Percentiles rank a stretch among this genome's conserved stretches.
phyloP scores from a whole-genome alignment of 163 green algal species.

The Trebouxiophyceae sp. region DNA sequence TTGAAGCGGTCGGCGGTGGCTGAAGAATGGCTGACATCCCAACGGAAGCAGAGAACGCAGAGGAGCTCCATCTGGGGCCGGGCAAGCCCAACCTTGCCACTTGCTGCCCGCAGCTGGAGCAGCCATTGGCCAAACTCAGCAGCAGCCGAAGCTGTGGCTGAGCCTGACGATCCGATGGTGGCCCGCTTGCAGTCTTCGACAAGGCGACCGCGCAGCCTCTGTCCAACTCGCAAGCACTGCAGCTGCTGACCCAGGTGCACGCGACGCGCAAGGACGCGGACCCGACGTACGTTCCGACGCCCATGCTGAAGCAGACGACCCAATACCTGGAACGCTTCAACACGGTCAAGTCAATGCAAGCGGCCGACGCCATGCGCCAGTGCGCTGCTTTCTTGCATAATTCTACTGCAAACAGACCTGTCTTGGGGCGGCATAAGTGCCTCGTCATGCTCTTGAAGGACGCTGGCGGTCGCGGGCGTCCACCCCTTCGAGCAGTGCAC shows the following conservation, averaged over 20 bases:
- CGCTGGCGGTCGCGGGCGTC: no score
- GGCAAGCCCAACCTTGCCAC: no score
- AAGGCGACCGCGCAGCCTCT: not conserved
- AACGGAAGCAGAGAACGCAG: not conserved
- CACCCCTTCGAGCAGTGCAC: not conserved
- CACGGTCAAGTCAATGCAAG: not conserved
- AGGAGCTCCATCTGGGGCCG: not conserved
- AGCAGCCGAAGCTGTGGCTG: no score
- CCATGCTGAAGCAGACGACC: not conserved
- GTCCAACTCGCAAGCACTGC: not conserved
- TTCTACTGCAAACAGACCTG: no score
- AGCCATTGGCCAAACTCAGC: no score
- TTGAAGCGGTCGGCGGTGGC: no score
- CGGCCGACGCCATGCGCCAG: not conserved
- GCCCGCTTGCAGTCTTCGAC: not conserved
- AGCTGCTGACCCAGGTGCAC: not conserved
- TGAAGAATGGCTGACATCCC: not conserved
- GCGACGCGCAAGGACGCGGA: not conserved
- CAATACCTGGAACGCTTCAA: constrained; percentile 1
- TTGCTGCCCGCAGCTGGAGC: no score
- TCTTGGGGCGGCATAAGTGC: no score
- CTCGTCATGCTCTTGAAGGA: no score
- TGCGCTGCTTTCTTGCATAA: not conserved
- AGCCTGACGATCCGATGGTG: no score
- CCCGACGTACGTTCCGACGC: not conserved